Conservation (phyloP, 495 filamentous ascomycete species). For the Penicillium egyptiacum region DNA sequence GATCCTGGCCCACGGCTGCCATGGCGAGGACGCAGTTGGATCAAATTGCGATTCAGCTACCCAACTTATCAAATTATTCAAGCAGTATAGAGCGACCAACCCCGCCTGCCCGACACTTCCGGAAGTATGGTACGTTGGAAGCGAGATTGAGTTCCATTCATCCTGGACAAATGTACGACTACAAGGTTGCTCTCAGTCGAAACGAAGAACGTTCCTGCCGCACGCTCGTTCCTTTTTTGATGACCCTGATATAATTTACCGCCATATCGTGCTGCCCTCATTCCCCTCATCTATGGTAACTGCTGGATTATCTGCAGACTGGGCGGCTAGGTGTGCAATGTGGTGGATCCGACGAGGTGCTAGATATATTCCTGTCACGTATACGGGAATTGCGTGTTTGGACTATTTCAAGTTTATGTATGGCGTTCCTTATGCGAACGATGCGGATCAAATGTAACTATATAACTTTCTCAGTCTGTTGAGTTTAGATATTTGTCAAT, state of each 20-base stretch:
- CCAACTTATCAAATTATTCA: slow-evolving; percentile 11
- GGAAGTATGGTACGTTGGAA: slow-evolving; percentile 22
- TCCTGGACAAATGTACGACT: slow-evolving; percentile 3
- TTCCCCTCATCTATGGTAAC: slow-evolving; percentile 10
- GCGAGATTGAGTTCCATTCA: slow-evolving; percentile 16
- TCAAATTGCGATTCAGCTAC: slow-evolving; percentile 13
- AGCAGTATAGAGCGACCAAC: neutral
- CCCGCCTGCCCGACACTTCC: slow-evolving; percentile 10
- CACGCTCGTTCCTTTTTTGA: slow-evolving; percentile 19
- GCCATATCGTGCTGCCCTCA: slow-evolving; percentile 19
- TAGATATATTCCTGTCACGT: slow-evolving; percentile 18
- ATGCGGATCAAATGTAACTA: too few relatives aligned
- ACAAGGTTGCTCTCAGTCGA: slow-evolving; percentile 10
- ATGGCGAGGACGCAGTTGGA: slow-evolving; percentile 5
- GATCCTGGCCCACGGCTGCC: neutral
- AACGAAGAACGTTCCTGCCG: slow-evolving; percentile 16
- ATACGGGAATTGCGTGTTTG: slow-evolving; percentile 17
- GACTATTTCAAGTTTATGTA: slow-evolving; percentile 18
- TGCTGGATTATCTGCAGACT: slow-evolving; percentile 13
- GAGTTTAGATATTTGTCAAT: too few relatives aligned
- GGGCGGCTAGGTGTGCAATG: slow-evolving; percentile 15
- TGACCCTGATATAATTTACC: slow-evolving; percentile 13
- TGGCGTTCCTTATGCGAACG: neutral
- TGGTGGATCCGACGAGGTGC: slow-evolving; percentile 25
- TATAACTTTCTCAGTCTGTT: too few relatives aligned